These are phyloP conservation scores for Trypanosoma theileri DNA, from an alignment of 208 protist species.

Conservation along the genomic window DNA sequence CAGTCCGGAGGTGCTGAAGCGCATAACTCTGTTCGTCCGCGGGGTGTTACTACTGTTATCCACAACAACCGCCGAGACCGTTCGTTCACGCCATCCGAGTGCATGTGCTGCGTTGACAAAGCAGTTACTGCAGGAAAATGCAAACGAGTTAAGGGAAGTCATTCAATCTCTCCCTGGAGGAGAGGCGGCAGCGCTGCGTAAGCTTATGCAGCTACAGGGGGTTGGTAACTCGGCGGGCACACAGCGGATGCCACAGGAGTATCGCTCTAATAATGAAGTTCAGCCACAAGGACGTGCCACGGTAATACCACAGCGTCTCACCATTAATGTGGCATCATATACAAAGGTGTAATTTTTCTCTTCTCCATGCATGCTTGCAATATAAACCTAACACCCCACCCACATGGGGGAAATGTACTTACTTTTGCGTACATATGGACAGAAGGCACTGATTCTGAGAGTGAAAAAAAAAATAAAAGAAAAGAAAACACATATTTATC, in stretches of 20 bases:
- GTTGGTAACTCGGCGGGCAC: neutral
- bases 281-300: neutral
- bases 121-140: slow-evolving; percentile 33
- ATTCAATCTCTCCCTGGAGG: slow-evolving; percentile 48
- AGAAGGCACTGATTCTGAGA: neutral
- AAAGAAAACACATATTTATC: neutral
- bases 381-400: neutral
- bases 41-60: slow-evolving; percentile 14
- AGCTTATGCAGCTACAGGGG: slow-evolving; percentile 55
- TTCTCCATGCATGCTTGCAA: neutral
- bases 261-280: neutral
- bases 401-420: neutral
- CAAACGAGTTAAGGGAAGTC: slow-evolving; percentile 37
- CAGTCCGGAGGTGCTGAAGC: neutral
- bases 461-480: neutral
- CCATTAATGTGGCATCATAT: slow-evolving; percentile 15
- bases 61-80: neutral
- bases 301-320: slow-evolving; percentile 11
- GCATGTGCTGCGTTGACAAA: slow-evolving; percentile 33
- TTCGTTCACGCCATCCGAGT: slow-evolving; percentile 12
- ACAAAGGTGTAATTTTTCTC: neutral
- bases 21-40: slow-evolving; percentile 24
- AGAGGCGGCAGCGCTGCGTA: slow-evolving; percentile 44
- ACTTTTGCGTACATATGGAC: neutral
- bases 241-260: neutral